These are phyloP conservation scores for Saccharomyces hybrid DNA, from an alignment of 1,139 yeast species.

Conservation along the genomic window DNA sequence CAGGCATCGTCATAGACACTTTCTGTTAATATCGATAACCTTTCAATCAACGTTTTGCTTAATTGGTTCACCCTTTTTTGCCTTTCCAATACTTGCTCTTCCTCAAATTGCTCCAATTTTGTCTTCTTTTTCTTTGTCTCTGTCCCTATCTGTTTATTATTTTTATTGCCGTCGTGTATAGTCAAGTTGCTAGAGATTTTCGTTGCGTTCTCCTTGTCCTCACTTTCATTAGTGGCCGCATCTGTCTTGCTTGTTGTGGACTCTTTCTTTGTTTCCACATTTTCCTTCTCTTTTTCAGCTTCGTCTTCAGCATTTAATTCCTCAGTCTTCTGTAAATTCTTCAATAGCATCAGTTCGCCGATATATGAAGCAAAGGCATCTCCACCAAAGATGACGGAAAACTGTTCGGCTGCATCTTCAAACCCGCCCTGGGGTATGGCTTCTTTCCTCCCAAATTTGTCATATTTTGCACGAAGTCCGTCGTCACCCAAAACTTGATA, in stretches of 20 bases:
- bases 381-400: conserved; percentile 83
- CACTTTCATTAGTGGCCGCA: neutral
- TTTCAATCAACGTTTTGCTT: conserved; percentile 54
- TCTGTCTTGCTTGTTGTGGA: neutral
- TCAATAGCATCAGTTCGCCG: conserved; percentile 83
- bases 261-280: conserved; percentile 12
- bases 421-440: conserved; percentile 78
- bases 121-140: conserved; percentile 5
- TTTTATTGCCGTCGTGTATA: neutral
- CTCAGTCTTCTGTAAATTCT: conserved; percentile 66
- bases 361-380: conserved; percentile 83
- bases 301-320: conserved; percentile 40
- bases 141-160: neutral
- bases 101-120: conserved; percentile 65
- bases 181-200: neutral
- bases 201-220: neutral
- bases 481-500: conserved; percentile 79
- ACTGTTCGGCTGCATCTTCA: conserved; percentile 84
- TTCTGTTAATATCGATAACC: conserved; percentile 74
- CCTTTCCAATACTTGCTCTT: conserved; percentile 63
- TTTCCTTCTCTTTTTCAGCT: conserved; percentile 25
- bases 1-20: conserved; percentile 68
- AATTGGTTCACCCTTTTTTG: conserved; percentile 64
- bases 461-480: conserved; percentile 65
- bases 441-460: conserved; percentile 77